Base-by-base conservation (phyloP, 768 basidiomycete genomes). In the Tephrocybe sp. region DNA sequence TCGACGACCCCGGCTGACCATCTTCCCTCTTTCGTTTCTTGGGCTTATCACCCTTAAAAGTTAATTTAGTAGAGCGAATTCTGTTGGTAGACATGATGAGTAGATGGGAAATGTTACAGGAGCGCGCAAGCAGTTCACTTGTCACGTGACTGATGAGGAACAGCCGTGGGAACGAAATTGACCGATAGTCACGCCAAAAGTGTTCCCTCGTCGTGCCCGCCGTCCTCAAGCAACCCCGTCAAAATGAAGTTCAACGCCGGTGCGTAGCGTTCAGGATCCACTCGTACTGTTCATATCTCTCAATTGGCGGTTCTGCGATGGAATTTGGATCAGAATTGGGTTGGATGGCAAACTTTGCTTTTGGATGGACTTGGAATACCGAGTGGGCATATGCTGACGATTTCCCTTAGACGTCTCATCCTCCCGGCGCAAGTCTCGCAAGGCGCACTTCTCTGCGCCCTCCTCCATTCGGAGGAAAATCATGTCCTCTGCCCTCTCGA, bases 361-460 rank as follows among this genome's bases (percentile, higher is more conserved):
- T 61, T 64, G 71, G 82, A 82, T 84, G 80, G 50, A 65, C 57
- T 51, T 52, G 33, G 41, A 10, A 23, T 31, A 35, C 57, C 42
- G 59, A 57, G 57, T 58, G 47, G 59, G 36, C 47, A 52, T 33
- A 57, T 68, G 54, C 72, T 76, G 56, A 76, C 57, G 54, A 54
- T 51, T 59, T 44, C 36, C 44, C 55, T 23, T 52, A 94, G 93
- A 90, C 67, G 83, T 89, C 66, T 91, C 93, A 58, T 91, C 89
- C 60, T 92, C 92, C 65, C 86, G 94, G 70, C 92, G 97, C 83
- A 98, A 98, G 84, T 84, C 87, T 65, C 92, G 94, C 78, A 98
- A 97, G 84, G 89, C 89, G 60, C 97, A 99, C 82, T 98, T 98
- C 74, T 80, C 80, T 47, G 96, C 96, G 38, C 92, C 96, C 44